Percentiles rank a stretch among this genome's conserved stretches.
These are phyloP conservation scores for Phytophthora ohioensis DNA, from an alignment of 352 stramenopile species.

Conservation along the genomic window DNA sequence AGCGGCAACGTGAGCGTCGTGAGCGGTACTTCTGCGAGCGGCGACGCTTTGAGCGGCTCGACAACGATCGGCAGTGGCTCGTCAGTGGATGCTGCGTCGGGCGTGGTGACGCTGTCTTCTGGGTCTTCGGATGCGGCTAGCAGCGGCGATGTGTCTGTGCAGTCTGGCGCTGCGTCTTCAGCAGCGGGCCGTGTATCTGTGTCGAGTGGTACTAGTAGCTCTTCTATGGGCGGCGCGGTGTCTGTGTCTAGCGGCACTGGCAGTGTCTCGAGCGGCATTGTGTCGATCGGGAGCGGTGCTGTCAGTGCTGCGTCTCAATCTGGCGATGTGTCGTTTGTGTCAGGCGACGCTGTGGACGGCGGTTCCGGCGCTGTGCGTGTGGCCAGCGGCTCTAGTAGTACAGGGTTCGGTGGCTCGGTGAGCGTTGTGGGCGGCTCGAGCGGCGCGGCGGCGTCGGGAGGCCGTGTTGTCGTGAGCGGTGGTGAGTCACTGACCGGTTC, in stretches of 20 bases:
- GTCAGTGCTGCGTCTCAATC: not conserved
- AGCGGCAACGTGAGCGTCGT: too few relatives aligned
- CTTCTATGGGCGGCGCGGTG: not conserved
- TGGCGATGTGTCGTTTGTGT: not conserved
- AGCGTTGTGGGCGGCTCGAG: conserved; percentile 28
- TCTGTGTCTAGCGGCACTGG: not conserved
- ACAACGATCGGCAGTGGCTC: too few relatives aligned
- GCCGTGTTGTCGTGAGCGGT: conserved; percentile 14
- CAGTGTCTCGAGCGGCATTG: not conserved
- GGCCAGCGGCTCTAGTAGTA: conserved; percentile 25
- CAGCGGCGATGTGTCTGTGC: too few relatives aligned
- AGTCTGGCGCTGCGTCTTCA: too few relatives aligned
- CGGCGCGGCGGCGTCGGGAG: conserved; percentile 10
- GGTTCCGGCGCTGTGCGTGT: not conserved
- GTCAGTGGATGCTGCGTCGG: too few relatives aligned
- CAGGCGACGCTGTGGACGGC: not conserved
- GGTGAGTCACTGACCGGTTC: conserved; percentile 6
- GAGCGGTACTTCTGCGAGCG: too few relatives aligned
- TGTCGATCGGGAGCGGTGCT: not conserved
- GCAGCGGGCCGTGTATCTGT: not conserved
- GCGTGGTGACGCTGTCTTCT: too few relatives aligned
- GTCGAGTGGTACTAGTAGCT: not conserved
- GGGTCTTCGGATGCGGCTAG: too few relatives aligned
- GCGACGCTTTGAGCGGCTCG: too few relatives aligned
- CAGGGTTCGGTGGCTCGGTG: conserved; percentile 16